Evolutionary conservation across 208 protist species (phyloP), one percentile per base, ranked within the genome.

Genomic region (Trypanosoma vivax): DNA sequence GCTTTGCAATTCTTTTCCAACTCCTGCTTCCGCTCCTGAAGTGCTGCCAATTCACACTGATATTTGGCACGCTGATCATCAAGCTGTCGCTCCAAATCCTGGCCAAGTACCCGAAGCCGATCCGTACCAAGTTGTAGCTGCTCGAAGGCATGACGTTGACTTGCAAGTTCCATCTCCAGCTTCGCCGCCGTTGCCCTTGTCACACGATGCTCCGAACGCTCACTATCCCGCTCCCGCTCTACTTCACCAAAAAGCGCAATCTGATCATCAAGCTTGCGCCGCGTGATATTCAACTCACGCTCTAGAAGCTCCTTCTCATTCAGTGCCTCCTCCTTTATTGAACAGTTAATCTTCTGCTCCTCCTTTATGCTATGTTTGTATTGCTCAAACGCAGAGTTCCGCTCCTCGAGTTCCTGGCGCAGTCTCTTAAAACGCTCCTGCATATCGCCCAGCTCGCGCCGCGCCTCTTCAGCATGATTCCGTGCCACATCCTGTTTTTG

Each of bases 271-370:
- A 54, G 24, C n/a, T 49, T 51, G n/a, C 51, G 37, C 10, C 73
- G 51, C 14, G 57, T 51, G 24, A 69, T 48, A 33, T 60, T 28
- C 27, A 70, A 53, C n/a, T 73, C 73, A 33, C 66, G 57, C 37
- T 76, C 76, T 14, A 84, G 53, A 41, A 64, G 42, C 4, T 42
- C 18, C 13, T 64, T 70, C 25, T 73, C 59, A 19, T 39, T 41
- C 11, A 38, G 30, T 53, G 82, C 29, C 61, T 88, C 80, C 50
- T 64, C 60, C 50, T 81, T 64, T 60, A 84, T 58, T 19, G 69
- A 51, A 18, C 37, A 59, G 30, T 59, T 73, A 45, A 81, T 67
- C 0, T 66, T 47, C 31, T 71, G 55, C 52, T 78, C 34, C 28
- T 50, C 64, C 14, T 50, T 45, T 31, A 73, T 50, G 9, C 54